Base-by-base conservation (phyloP, 345 rosid genomes). In the Geranium rotundifolium region DNA sequence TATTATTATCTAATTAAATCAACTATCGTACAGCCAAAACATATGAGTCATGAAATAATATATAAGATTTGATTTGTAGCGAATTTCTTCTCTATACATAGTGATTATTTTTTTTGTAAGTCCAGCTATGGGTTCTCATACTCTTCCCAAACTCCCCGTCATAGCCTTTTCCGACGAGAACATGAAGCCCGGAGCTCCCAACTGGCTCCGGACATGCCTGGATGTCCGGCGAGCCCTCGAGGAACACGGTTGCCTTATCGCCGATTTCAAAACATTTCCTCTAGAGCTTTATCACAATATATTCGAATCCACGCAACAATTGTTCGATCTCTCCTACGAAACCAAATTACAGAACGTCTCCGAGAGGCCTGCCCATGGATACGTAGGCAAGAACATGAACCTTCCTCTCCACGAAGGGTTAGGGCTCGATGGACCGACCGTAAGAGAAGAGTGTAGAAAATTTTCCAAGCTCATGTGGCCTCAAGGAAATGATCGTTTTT, bases 401-500 rank as follows among this genome's bases (percentile, higher is more conserved):
- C 50, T 75, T 37, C 82, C 76, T 8, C 70, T 80, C 37, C 75
- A 69, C 27, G 80, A 81, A 69, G 76, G 77, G 10, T 7, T 73
- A 58, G 82, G 74, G 30, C 73, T 78, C 15, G 77, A 75, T 55
- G 7, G 57, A n/a, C 72, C 85, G 57, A 68, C 67, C 0, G n/a
- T 39, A 19, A 31, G 54, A 16, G 63, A 66, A 4, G 72, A 73
- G 34, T 66, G 71, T 63, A 71, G 61, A 54, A 69, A 64, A 14
- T 81, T 81, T 69, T 63, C 80, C 2, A 62, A 59, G 1, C 63
- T 73, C 54, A 78, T 81, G 85, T 81, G 85, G 82, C 75, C 82
- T 9, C 16, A 62, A 0, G 80, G 82, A 56, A 75, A 78, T 54
- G 60, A 71, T 54, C 67, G 63, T 12, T 81, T 77, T 66, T 60